Evolutionary conservation across 345 rosid genomes (phyloP).

Genomic region (Nephelium lappaceum): DNA sequence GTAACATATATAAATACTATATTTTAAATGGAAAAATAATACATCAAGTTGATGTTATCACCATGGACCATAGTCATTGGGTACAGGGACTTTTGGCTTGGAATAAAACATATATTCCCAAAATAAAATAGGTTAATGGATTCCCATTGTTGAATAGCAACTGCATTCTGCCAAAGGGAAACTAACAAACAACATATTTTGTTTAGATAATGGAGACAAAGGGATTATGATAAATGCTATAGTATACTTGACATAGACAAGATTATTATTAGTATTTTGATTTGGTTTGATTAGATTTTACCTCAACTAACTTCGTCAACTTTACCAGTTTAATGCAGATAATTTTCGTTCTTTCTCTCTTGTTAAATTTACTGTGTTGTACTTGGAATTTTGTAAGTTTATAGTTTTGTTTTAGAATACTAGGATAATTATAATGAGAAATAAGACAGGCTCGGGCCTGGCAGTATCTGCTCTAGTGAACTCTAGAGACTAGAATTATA

Average conservation of each 20-base stretch:
- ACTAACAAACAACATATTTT: slow-evolving; percentile 37
- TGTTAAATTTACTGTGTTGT: neutral
- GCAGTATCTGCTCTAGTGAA: neutral
- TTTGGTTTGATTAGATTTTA: slow-evolving; percentile 23
- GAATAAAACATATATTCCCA: slow-evolving; percentile 45
- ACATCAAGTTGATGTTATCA: slow-evolving; percentile 25
- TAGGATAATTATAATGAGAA: neutral
- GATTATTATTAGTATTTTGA: neutral
- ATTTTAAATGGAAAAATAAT: neutral
- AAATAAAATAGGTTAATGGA: slow-evolving; percentile 18
- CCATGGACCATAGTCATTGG: slow-evolving; percentile 2
- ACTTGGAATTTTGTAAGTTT: neutral
- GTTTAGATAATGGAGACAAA: slow-evolving; percentile 30
- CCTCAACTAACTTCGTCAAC: slow-evolving; percentile 20
- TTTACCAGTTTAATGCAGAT: neutral
- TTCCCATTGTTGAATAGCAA: slow-evolving; percentile 30
- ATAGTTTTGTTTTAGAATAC: neutral
- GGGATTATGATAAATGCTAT: slow-evolving; percentile 37
- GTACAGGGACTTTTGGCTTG: slow-evolving; percentile 10
- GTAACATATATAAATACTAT: neutral
- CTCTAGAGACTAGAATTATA: neutral
- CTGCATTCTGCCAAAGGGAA: slow-evolving; percentile 30
- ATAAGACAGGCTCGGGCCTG: neutral
- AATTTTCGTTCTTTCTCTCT: neutral
- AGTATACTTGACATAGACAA: slow-evolving; percentile 20